Evolutionary conservation across 495 filamentous ascomycete species (phyloP).

Genomic region (Aspergillus egyptiacus): DNA sequence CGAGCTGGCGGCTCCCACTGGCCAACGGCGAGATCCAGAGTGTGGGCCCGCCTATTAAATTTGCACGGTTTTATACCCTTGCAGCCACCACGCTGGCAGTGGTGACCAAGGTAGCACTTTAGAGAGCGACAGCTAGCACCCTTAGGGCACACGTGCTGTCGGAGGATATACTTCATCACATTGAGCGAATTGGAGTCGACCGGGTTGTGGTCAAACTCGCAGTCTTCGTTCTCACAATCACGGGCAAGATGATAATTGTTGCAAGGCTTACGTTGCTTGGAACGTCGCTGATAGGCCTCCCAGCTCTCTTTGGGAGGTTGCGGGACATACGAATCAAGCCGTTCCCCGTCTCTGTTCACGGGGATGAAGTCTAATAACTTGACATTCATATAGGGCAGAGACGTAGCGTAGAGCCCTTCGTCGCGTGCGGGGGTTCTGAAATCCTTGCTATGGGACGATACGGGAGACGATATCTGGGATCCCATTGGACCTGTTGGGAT

Average conservation of each 20-base stretch:
- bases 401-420: conserved; percentile 21
- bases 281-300: conserved; percentile 28
- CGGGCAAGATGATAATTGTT: conserved; percentile 40
- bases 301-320: conserved; percentile 23
- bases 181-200: conserved; percentile 27
- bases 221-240: conserved; percentile 31
- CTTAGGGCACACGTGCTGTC: conserved; percentile 32
- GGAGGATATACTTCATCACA: conserved; percentile 34
- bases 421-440: conserved; percentile 18
- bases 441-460: conserved; percentile 2
- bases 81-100: conserved; percentile 40
- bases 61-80: conserved; percentile 33
- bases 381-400: conserved; percentile 20
- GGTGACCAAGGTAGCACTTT: conserved; percentile 41
- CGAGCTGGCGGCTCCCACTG: conserved; percentile 1
- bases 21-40: conserved; percentile 18
- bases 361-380: conserved; percentile 32
- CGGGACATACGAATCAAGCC: conserved; percentile 36
- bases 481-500: no score
- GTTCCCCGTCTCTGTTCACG: conserved; percentile 41
- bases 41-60: conserved; percentile 30
- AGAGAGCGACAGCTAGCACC: conserved; percentile 33
- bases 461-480: neutral
- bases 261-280: conserved; percentile 36
- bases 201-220: conserved; percentile 36